Base-by-base conservation (phyloP, 345 rosid species). In the Arabis hirsuta region DNA sequence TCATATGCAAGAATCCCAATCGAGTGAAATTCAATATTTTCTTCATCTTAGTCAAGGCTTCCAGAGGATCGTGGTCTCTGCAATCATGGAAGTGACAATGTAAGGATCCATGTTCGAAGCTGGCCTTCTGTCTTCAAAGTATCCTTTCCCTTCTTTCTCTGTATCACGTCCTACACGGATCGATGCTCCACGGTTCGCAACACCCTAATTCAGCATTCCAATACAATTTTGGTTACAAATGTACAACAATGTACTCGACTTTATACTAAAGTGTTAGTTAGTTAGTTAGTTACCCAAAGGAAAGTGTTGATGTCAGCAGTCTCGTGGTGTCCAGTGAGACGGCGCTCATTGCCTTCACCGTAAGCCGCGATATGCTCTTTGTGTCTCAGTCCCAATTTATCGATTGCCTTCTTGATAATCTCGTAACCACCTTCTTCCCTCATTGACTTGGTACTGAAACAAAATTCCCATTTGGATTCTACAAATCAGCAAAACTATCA, bases 71-170 rank as follows among this genome's bases (percentile, higher is more conserved):
- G 96, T 88, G 59, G 87, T 91, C 69, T 91, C 92, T 12, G 97
- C 92, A 10, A 91, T 87, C 97, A 88, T 86, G 43, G 96, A 89
- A n/a, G 96, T 86, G 12, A 89, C 96, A 7, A 86, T 81, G 76
- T 91, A 91, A 9, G 97, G 97, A 59, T 91, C 97, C 97, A 91
- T 91, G 84, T 91, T 91, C 0, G 96, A 91, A 6, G 96, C 86
- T 2, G 97, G 97, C 84, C 97, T 86, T 55, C 97, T 83, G 19
- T 91, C 97, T 31, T 88, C 92, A 53, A 91, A 91, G 81, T 91
- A 91, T 5, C 96, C 91, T 86, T 87, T 87, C 43, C 93, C 96
- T 0, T 51, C 81, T 68, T 84, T 81, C 77, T 91, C 93, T 0
- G 97, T 91, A 8, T 91, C 93, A 2, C 96, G 87, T 12, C 96